A percentile compares a stretch with the other conserved stretches of the same genome.
These are phyloP conservation scores for Fusarium paranaense DNA, from an alignment of 2,329 filamentous ascomycete species.

Conservation along the genomic window DNA sequence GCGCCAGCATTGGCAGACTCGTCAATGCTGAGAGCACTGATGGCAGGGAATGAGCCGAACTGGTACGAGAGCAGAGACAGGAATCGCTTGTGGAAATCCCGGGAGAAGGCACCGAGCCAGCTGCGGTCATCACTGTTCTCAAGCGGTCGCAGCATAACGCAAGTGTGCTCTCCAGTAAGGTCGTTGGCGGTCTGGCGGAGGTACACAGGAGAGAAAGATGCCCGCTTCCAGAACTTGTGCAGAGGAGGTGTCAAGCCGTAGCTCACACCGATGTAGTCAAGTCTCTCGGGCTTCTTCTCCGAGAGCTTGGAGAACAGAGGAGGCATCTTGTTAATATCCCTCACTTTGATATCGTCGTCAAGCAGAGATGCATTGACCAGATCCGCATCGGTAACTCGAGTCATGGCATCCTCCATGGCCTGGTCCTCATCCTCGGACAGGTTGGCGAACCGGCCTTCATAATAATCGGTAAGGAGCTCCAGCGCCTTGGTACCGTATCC, in stretches of 20 bases:
- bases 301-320: constrained; percentile 90
- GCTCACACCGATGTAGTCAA: constrained; percentile 96
- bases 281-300: constrained; percentile 80
- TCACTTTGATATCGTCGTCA: constrained; percentile 88
- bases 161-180: constrained; percentile 95
- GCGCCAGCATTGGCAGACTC: constrained; percentile 83
- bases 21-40: constrained; percentile 86
- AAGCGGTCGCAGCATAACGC: constrained; percentile 93
- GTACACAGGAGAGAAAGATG: constrained; percentile 89
- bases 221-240: constrained; percentile 97
- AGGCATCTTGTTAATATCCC: constrained; percentile 92
- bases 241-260: constrained; percentile 89
- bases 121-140: constrained; percentile 74
- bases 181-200: constrained; percentile 96
- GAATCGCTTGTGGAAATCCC: constrained; percentile 96
- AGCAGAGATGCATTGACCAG: constrained; percentile 80
- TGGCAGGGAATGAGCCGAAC: constrained; percentile 84
- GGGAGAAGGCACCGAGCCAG: constrained; percentile 91
- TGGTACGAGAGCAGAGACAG: constrained; percentile 90
- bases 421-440: constrained; percentile 77
- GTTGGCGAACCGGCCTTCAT: constrained; percentile 90
- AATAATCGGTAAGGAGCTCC: constrained; percentile 89
- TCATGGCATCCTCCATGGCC: constrained; percentile 71
- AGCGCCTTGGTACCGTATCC: constrained; percentile 93
- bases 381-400: constrained; percentile 84